Base-by-base conservation (phyloP, 768 basidiomycete genomes). In the Ephemerocybe angulata region DNA sequence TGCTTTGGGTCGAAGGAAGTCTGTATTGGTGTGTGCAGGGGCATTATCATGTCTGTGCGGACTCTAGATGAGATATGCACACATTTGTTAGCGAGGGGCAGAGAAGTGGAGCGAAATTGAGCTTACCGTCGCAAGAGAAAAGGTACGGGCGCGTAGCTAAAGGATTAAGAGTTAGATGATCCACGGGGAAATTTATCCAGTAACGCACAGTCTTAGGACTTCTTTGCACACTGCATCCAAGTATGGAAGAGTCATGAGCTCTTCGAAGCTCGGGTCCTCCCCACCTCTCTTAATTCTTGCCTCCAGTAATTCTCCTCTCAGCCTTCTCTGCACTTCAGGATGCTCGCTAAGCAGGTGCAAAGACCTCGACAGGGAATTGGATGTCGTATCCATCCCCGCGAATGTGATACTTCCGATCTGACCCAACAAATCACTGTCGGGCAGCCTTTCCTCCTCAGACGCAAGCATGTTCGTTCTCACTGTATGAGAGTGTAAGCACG, bases 381-480 rank as follows among this genome's bases (percentile, higher is more conserved):
- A 74, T 0, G 75, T 76, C 2, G 76, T 77, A 54, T 78, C 77
- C 52, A 69, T 72, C 1, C 68, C 75, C 0, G 73, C 74, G 51
- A 75, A 71, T 17, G 72, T 67, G 11, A 78, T 59, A 0, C 69
- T 64, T 64, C 63, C 61, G 25, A 69, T 61, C 55, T 78, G 77
- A 0, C 63, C 77, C 10, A 74, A 57, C 1, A 80, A 52, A 57
- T 77, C 75, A 27, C 70, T 67, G n/a, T 72, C 67, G 38, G 63
- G 57, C 17, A 75, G 51, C 3, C 59, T 60, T 43, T 71, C 71
- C 22, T 62, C 63, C 25, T 67, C 67, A n/a, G 55, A 56, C 3
- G 68, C 67, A 12, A 65, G 60, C 46, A 68, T 62, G 54, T 77
- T 78, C 5, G 69, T 74, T 53, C 67, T 67, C 58, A 79, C 77